Evolutionary conservation across 1,284 basidiomycete species (phyloP), one percentile per base, ranked within the genome.

Genomic region (Melampsora larici-populina): DNA sequence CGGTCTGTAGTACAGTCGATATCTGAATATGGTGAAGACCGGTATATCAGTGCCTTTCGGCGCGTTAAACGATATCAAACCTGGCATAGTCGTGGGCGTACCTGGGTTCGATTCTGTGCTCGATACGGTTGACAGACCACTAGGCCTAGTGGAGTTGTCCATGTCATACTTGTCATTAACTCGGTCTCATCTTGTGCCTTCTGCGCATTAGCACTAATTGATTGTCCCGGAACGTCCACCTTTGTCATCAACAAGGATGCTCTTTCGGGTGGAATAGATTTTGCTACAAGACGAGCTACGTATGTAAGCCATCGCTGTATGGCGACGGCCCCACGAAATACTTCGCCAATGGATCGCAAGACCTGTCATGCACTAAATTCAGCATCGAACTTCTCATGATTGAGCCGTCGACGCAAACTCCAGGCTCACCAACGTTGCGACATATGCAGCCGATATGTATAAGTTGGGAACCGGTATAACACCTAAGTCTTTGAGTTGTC

Each of bases 41-140:
- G 4, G 9, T 48, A 26, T 60, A 24, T 60, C 29, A 8, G 55
- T 24, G 8, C 8, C 55, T n/a, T 17, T 60, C 11, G 18, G n/a
- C n/a, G n/a, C 55, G 15, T 1, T n/a, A 6, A 65, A 24, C 55
- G 36, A 67, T 60, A 79, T 46, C 81, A 84, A 83, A 17, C 67
- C 33, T 15, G 82, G 78, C 84, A 65, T 63, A 93, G 18, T 73
- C 33, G 48, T 49, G 49, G 43, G 69, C 79, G 46, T 7, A 85
- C 79, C 80, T 85, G 94, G 84, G 90, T 93, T 81, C 90, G 87
- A 81, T 90, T 90, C 21, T 87, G 84, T 86, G 94, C 93, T 81
- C 97, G 89, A 84, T 99, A 99, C 1, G 95, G 97, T 85, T 99
- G 97, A 0, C 96, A 94, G 80, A 99, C 92, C 0, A 96, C 96